Conservation (phyloP, 805 yeast species). For the Wickerhamomyces queroliae region DNA sequence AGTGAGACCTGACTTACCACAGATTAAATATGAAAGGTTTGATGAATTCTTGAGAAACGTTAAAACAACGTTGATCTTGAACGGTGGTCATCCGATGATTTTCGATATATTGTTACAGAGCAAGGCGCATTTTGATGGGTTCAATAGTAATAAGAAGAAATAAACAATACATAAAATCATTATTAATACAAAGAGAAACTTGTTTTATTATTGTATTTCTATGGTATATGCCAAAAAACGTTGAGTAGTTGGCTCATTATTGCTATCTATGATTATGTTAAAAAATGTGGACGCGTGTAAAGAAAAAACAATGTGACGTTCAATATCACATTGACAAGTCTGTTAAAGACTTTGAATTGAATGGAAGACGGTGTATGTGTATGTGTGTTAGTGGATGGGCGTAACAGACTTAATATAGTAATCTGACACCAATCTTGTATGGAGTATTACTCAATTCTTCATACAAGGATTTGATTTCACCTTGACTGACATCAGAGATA, state of each 20-base stretch:
- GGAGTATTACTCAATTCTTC: conserved; percentile 85
- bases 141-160: neutral
- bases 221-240: neutral
- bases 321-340: no score
- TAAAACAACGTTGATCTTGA: conserved; percentile 37
- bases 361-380: neutral
- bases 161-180: neutral
- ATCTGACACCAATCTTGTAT: conserved; percentile 84
- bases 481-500: conserved; percentile 74
- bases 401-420: conserved; percentile 53
- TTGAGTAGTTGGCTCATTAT: no score
- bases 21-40: conserved; percentile 21
- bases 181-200: no score
- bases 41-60: conserved; percentile 35
- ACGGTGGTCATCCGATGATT: conserved; percentile 54
- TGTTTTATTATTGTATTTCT: neutral
- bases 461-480: conserved; percentile 80
- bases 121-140: neutral
- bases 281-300: no score
- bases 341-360: conserved; percentile 3
- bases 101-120: conserved; percentile 41
- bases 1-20: conserved; percentile 13
- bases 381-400: conserved; percentile 1
- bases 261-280: no score
- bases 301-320: no score